Evolutionary conservation across 495 filamentous ascomycete genomes (phyloP).

Genomic region (Penicillium argentinense): DNA sequence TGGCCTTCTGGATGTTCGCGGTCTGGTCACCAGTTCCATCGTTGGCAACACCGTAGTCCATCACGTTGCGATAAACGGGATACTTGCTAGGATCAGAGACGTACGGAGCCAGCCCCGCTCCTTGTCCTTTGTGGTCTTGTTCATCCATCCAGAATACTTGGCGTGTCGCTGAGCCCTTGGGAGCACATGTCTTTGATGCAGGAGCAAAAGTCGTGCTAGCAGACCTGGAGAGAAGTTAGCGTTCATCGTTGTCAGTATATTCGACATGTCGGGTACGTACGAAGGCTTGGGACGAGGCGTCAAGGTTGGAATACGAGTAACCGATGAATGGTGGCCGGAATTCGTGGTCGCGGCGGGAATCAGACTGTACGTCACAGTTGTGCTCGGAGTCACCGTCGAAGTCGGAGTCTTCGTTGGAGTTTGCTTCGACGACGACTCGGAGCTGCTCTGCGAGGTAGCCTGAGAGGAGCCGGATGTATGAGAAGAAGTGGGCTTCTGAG

Average conservation of each 20-base stretch:
- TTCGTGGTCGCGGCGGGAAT: neutral
- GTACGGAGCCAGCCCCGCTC: constrained; percentile 40
- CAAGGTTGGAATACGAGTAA: neutral
- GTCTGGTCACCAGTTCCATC: constrained; percentile 51
- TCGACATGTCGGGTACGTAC: neutral
- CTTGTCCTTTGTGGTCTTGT: constrained; percentile 31
- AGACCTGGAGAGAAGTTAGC: neutral
- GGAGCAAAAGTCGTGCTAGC: neutral
- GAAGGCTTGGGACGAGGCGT: neutral
- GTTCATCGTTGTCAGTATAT: neutral
- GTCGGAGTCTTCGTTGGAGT: too few species aligned
- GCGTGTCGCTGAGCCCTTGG: constrained; percentile 2
- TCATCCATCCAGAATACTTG: constrained; percentile 35
- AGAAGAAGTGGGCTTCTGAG: too few species aligned
- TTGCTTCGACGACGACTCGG: too few species aligned
- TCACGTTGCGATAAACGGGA: constrained; percentile 57
- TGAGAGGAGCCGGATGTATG: too few species aligned
- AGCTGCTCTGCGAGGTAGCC: neutral
- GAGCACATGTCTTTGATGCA: constrained; percentile 21
- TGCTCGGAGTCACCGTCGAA: neutral
- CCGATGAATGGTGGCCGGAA: neutral
- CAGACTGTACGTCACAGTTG: neutral
- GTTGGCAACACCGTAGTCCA: constrained; percentile 50
- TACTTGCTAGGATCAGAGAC: constrained; percentile 35
- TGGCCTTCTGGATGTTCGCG: constrained; percentile 34